Percentiles rank a stretch among this genome's conserved stretches.
These are phyloP conservation scores for Neofusicoccum kwambonambiense DNA, from an alignment of 2,329 filamentous ascomycete species.

Conservation along the genomic window DNA sequence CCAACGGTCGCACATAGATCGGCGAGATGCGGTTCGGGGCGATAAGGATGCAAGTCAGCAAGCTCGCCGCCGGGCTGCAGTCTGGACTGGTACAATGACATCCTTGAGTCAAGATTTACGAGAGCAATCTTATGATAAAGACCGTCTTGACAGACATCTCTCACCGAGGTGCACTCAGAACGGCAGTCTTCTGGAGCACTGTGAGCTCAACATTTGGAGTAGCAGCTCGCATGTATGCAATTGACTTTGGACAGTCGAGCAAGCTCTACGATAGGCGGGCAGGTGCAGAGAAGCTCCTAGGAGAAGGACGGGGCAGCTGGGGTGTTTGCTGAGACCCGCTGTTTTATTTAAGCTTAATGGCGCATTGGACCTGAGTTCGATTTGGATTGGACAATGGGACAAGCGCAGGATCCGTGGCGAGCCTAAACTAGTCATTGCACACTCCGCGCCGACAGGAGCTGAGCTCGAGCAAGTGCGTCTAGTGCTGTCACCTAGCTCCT, in stretches of 20 bases:
- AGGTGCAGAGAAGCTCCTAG: neutral
- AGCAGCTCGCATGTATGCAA: neutral
- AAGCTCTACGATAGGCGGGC: neutral
- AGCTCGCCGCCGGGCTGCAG: neutral
- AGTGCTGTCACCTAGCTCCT: neutral
- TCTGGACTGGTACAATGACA: neutral
- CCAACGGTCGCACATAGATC: neutral
- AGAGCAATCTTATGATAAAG: neutral
- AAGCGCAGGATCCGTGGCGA: neutral
- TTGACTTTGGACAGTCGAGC: neutral
- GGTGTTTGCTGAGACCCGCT: neutral
- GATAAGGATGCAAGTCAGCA: neutral
- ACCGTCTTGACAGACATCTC: neutral
- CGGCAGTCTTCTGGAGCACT: neutral
- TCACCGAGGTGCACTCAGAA: neutral
- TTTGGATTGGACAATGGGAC: too few relatives aligned
- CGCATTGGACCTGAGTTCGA: neutral
- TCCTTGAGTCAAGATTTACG: conserved; percentile 2
- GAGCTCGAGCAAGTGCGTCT: neutral
- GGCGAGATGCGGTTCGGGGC: neutral
- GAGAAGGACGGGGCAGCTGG: neutral
- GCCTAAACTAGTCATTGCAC: neutral
- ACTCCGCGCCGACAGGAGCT: conserved; percentile 1
- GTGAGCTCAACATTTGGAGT: neutral
- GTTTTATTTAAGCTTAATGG: conserved; percentile 11